Conservation (phyloP, 192 early-diverging fungal genomes). For the Coemansia sp. region DNA sequence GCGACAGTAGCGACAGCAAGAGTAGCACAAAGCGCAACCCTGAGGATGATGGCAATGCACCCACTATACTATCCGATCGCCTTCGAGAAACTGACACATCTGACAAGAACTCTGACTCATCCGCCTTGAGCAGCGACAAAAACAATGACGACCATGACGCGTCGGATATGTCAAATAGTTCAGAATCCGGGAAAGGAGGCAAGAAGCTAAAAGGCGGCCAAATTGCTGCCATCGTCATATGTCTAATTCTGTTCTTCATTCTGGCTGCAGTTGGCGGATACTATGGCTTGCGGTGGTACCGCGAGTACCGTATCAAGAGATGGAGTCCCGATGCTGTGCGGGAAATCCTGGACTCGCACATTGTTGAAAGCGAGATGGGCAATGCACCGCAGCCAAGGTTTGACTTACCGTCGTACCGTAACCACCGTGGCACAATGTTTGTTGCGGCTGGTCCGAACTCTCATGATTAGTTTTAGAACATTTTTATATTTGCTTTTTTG, state of each 20-base stretch:
- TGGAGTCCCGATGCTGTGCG: constrained; percentile 31
- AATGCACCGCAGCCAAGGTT: constrained; percentile 9
- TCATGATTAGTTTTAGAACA: background rate
- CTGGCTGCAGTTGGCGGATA: constrained; percentile 10
- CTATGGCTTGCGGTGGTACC: constrained; percentile 28
- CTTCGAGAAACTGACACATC: background rate
- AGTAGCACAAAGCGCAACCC: background rate
- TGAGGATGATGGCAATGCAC: constrained; percentile 1
- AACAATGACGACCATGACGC: background rate
- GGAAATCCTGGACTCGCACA: constrained; percentile 46
- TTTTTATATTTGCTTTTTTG: background rate
- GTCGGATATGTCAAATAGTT: too few species aligned
- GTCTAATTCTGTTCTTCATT: constrained; percentile 11
- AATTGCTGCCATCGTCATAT: constrained; percentile 23
- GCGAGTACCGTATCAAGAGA: constrained; percentile 9
- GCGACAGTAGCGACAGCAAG: background rate
- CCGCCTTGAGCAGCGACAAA: background rate
- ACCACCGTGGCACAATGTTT: constrained; percentile 38
- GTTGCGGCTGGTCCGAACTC: constrained; percentile 25
- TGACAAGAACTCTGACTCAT: background rate
- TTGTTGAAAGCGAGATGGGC: constrained; percentile 33
- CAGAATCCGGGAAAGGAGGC: too few species aligned
- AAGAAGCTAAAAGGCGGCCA: constrained; percentile 13
- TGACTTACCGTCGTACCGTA: constrained; percentile 35
- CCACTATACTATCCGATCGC: background rate